phyloP scores from a whole-genome alignment of 73 alveolate genomes.

The Loxodes magnus region DNA sequence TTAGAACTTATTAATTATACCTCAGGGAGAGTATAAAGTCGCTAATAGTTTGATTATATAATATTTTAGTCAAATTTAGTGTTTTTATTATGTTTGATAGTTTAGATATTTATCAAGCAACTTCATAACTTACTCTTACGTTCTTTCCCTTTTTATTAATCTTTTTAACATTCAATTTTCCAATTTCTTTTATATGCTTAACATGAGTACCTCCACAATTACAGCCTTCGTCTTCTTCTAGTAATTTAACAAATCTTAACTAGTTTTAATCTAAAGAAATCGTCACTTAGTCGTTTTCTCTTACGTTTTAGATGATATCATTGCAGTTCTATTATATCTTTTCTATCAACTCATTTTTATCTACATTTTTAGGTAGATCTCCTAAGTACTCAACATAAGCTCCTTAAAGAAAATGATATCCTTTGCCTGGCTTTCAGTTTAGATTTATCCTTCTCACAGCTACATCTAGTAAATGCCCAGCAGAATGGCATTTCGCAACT shows the following conservation, averaged over 20 bases:
- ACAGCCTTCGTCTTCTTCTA: constrained; percentile 62
- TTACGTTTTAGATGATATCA: constrained; percentile 35
- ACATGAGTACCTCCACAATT: constrained; percentile 95
- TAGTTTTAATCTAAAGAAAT: constrained; percentile 38
- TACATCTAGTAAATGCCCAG: constrained; percentile 77
- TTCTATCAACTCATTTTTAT: constrained; percentile 35
- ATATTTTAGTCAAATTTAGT: too few relatives aligned
- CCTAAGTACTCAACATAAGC: constrained; percentile 83
- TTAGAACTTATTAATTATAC: too few relatives aligned
- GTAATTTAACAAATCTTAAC: constrained; percentile 51
- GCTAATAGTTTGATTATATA: too few relatives aligned
- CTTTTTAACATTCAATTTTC: constrained; percentile 37
- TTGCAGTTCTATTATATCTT: constrained; percentile 26
- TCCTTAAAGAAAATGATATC: constrained; percentile 79
- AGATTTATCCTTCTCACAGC: constrained; percentile 62
- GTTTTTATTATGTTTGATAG: too few relatives aligned
- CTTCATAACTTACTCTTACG: constrained; percentile 59
- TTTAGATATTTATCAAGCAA: too few relatives aligned
- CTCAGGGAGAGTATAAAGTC: too few relatives aligned
- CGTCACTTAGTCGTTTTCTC: constrained; percentile 31
- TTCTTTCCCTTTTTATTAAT: constrained; percentile 67
- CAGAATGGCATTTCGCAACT: constrained; percentile 72
- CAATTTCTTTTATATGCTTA: constrained; percentile 54
- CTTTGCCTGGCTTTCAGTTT: constrained; percentile 68
- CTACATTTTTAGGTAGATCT: constrained; percentile 28